These are phyloP conservation scores for Exserohilum rostratum DNA, from an alignment of 2,329 filamentous ascomycete species.

Conservation along the genomic window DNA sequence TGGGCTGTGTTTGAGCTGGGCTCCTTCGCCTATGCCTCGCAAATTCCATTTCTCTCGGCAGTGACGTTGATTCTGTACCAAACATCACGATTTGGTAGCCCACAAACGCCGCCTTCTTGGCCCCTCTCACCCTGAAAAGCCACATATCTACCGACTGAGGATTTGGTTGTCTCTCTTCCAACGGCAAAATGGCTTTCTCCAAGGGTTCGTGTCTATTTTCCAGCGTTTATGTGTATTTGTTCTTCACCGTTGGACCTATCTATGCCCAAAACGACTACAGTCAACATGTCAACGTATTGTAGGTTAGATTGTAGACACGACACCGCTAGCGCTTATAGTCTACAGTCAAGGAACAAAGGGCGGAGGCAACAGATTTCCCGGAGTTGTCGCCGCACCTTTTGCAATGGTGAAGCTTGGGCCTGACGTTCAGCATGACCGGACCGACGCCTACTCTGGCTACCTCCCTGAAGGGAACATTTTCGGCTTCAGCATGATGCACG, in stretches of 20 bases:
- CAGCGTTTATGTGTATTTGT: neutral
- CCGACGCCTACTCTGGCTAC: conserved; percentile 24
- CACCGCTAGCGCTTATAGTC: neutral
- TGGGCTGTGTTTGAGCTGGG: neutral
- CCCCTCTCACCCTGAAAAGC: too few species aligned
- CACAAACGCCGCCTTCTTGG: neutral
- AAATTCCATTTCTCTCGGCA: neutral
- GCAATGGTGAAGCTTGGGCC: conserved; percentile 47
- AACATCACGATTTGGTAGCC: neutral
- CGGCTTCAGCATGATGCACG: neutral
- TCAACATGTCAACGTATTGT: conserved; percentile 48
- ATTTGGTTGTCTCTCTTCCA: neutral
- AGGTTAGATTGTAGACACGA: conserved; percentile 10
- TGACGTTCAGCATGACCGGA: conserved; percentile 25
- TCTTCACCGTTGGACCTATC: neutral
- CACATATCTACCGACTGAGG: too few species aligned
- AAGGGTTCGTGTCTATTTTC: neutral
- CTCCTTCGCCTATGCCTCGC: neutral
- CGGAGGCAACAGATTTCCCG: conserved; percentile 48
- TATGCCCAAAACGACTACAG: conserved; percentile 26
- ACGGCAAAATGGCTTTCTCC: neutral
- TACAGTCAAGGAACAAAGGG: conserved; percentile 27
- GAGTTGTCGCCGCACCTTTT: conserved; percentile 47
- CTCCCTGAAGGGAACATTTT: neutral
- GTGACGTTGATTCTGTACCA: neutral